phyloP scores from a whole-genome alignment of 2,329 filamentous ascomycete species.

The Phialocephala sp. region DNA sequence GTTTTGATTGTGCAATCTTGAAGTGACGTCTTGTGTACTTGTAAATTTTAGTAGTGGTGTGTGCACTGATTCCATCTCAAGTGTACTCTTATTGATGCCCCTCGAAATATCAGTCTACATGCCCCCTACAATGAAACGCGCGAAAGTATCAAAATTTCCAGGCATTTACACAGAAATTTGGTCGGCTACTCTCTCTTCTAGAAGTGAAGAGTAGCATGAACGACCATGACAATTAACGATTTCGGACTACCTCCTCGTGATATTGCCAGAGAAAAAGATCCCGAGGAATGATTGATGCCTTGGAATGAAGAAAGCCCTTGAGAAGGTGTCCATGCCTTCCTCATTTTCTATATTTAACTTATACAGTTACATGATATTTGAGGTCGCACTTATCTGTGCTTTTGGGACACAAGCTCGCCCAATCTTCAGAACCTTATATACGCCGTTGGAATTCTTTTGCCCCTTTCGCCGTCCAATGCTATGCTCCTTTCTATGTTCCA shows the following conservation, averaged over 20 bases:
- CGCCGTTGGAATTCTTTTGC: background rate
- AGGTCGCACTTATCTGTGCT: background rate
- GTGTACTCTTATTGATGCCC: no score
- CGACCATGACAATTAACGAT: background rate
- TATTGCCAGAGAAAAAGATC: no score
- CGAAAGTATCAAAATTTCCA: no score
- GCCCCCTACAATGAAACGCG: no score
- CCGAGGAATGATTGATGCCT: background rate
- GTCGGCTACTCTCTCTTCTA: no score
- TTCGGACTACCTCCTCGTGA: no score
- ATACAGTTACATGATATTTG: background rate
- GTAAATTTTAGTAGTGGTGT: no score
- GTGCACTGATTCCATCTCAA: no score
- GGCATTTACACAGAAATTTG: background rate
- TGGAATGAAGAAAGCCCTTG: background rate
- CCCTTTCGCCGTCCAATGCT: background rate
- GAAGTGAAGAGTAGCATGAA: background rate
- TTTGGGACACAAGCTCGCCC: background rate
- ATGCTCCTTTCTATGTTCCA: background rate
- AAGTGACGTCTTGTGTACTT: no score
- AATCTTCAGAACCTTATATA: background rate
- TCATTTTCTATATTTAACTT: background rate
- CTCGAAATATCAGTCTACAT: no score
- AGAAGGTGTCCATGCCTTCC: background rate
- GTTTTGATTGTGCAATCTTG: no score